Evolutionary conservation across 2,329 filamentous ascomycete genomes (phyloP).

Genomic region (Aspergillus sp.): DNA sequence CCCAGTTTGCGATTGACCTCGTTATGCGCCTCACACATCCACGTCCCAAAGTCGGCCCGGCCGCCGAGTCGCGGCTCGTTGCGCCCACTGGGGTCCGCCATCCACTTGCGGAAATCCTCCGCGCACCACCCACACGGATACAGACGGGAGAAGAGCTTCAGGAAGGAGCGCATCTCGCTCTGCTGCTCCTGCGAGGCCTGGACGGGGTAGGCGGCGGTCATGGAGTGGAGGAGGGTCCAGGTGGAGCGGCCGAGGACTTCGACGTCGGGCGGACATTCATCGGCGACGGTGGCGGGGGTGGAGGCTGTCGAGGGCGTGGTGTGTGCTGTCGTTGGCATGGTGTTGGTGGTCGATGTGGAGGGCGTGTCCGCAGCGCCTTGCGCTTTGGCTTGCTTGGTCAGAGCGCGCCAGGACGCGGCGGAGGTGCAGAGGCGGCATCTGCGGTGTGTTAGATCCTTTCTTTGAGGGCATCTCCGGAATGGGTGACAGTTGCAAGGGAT

Average conservation of each 20-base stretch:
- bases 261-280: conserved; percentile 86
- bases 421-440: conserved; percentile 52
- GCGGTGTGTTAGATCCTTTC: not conserved
- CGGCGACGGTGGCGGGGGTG: not conserved
- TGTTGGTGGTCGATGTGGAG: conserved; percentile 16
- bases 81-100: conserved; percentile 56
- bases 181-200: conserved; percentile 68
- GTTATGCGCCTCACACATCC: conserved; percentile 54
- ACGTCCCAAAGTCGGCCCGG: conserved; percentile 47
- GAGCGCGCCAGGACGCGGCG: conserved; percentile 45
- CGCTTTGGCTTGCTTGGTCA: conserved; percentile 44
- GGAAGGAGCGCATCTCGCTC: conserved; percentile 72
- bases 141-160: conserved; percentile 75
- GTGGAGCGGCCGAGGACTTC: conserved; percentile 80
- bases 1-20: conserved; percentile 70
- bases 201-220: conserved; percentile 82
- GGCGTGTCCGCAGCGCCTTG: conserved; percentile 30
- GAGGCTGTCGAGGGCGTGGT: conserved; percentile 10
- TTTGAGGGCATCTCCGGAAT: not conserved
- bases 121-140: conserved; percentile 98
- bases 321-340: conserved; percentile 35
- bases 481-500: conserved; percentile 16
- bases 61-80: conserved; percentile 63
- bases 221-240: conserved; percentile 91
- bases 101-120: conserved; percentile 83